phyloP scores from a whole-genome alignment of 306 rosid species.

The Acacia acuminata region DNA sequence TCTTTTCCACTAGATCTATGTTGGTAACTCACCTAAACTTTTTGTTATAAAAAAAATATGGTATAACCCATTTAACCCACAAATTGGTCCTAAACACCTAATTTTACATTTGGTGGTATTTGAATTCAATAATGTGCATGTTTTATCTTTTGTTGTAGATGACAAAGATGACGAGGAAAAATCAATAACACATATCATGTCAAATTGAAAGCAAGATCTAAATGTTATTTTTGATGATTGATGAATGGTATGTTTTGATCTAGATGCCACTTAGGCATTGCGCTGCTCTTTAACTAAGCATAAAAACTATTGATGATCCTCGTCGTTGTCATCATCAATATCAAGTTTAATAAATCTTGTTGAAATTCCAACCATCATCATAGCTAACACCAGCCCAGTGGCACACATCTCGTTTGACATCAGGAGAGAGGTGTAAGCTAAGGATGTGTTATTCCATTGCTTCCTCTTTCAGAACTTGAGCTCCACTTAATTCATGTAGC shows the following conservation, averaged over 20 bases:
- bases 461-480: neutral
- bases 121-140: neutral
- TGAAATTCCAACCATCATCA: neutral
- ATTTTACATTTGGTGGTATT: neutral
- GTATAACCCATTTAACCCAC: neutral
- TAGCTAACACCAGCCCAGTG: neutral
- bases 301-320: no score
- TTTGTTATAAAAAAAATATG: no score
- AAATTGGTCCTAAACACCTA: neutral
- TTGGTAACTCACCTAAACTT: no score
- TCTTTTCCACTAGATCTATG: no score
- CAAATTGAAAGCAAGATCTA: neutral
- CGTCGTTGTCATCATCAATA: neutral
- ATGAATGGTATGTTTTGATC: neutral
- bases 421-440: no score
- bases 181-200: no score
- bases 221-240: neutral
- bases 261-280: no score
- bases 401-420: neutral
- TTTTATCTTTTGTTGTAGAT: neutral
- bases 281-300: no score
- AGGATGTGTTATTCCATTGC: no score
- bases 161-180: neutral
- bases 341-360: no score
- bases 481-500: neutral